A percentile compares a stretch with the other conserved stretches of the same genome.
Evolutionary conservation across 2,329 filamentous ascomycete species (phyloP).

Genomic region (Geosmithia flava): DNA sequence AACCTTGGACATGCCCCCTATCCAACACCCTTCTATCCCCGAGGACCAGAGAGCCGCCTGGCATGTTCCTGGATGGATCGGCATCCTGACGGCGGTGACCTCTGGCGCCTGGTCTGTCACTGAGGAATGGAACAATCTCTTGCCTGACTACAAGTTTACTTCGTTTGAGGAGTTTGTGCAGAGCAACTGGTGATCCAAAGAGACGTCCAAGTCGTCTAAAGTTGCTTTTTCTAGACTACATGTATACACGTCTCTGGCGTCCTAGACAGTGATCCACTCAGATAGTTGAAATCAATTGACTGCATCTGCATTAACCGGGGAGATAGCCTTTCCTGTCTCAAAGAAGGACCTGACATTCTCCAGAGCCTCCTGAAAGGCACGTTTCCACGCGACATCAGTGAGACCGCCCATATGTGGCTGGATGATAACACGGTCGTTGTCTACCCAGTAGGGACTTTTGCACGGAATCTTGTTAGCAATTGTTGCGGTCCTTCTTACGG

Average conservation of each 20-base stretch:
- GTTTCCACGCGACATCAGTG: slow-evolving; percentile 25
- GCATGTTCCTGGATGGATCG: slow-evolving; percentile 14
- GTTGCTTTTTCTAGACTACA: too few species aligned
- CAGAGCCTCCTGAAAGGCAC: slow-evolving; percentile 25
- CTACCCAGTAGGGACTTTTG: slow-evolving; percentile 15
- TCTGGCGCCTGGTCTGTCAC: slow-evolving; percentile 23
- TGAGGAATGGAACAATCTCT: slow-evolving; percentile 29
- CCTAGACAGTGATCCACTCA: too few species aligned
- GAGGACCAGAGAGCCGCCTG: slow-evolving; percentile 9
- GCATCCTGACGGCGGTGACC: slow-evolving; percentile 19
- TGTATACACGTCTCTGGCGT: too few species aligned
- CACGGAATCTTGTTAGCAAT: slow-evolving; percentile 8
- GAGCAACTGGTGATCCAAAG: slow-evolving; percentile 1
- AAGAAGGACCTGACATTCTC: slow-evolving; percentile 10
- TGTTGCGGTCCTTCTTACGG: background rate
- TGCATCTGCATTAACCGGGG: slow-evolving; percentile 6
- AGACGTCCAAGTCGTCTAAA: too few species aligned
- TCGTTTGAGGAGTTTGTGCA: slow-evolving; percentile 25
- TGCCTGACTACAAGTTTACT: slow-evolving; percentile 30
- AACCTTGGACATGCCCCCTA: slow-evolving; percentile 9
- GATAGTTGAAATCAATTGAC: background rate
- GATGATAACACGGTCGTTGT: slow-evolving; percentile 21
- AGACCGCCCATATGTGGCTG: slow-evolving; percentile 30
- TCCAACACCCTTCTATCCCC: slow-evolving; percentile 8
- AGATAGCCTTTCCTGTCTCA: slow-evolving; percentile 8